A percentile compares a stretch with the other conserved stretches of the same genome.
Conservation (phyloP, 805 yeast species). For the Candida ponderosae region DNA sequence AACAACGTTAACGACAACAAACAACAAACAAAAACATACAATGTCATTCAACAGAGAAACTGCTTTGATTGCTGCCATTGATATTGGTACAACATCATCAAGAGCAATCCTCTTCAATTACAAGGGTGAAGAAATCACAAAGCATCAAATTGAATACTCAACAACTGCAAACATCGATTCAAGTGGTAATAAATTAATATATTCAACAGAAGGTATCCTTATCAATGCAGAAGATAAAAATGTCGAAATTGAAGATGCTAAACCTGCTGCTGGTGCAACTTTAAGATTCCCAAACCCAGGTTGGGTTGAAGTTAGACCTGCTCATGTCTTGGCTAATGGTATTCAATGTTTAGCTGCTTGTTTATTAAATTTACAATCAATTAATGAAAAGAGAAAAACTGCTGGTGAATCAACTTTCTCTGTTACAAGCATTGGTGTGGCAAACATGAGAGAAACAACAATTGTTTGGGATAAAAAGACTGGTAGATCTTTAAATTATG, state of each 20-base stretch:
- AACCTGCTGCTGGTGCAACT: conserved; percentile 50
- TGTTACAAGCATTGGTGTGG: conserved; percentile 75
- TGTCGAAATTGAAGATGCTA: conserved; percentile 53
- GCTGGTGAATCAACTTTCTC: conserved; percentile 45
- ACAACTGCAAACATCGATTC: conserved; percentile 53
- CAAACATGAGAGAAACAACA: conserved; percentile 95
- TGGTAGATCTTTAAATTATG: conserved; percentile 66
- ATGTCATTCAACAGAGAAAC: conserved; percentile 19
- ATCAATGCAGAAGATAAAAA: conserved; percentile 46
- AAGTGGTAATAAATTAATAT: conserved; percentile 44
- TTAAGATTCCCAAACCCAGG: conserved; percentile 73
- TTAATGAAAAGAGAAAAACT: conserved; percentile 40
- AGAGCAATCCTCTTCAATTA: conserved; percentile 75
- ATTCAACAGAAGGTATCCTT: conserved; percentile 69
- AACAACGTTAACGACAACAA: too few species aligned
- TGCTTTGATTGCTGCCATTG: conserved; percentile 56
- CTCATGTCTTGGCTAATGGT: conserved; percentile 72
- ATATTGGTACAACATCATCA: conserved; percentile 89
- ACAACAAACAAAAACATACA: conserved; percentile 1
- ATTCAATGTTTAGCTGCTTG: conserved; percentile 71
- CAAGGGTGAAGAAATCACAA: conserved; percentile 71
- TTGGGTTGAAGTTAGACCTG: conserved; percentile 93
- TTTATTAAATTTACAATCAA: conserved; percentile 44
- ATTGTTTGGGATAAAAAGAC: conserved; percentile 80
- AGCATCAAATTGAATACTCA: conserved; percentile 84